phyloP scores from a whole-genome alignment of 768 basidiomycete genomes.

The Mycena amicta region DNA sequence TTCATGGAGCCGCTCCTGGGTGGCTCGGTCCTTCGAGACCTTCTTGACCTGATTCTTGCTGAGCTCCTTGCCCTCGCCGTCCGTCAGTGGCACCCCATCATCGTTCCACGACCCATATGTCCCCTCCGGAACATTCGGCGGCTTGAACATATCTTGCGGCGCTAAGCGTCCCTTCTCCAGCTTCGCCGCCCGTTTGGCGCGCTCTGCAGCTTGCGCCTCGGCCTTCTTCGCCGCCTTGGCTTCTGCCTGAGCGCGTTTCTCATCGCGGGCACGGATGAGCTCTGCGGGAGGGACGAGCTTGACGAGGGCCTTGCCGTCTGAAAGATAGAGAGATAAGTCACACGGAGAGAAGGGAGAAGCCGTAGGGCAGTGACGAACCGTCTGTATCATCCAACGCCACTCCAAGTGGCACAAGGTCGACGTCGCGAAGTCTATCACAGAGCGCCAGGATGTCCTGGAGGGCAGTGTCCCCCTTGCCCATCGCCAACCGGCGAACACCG shows the following conservation, averaged over 20 bases:
- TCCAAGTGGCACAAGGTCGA: slow-evolving; percentile 89
- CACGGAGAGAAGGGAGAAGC: background rate
- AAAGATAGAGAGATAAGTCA: slow-evolving; percentile 8
- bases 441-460: slow-evolving; percentile 82
- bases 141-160: slow-evolving; percentile 81
- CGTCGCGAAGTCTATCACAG: slow-evolving; percentile 88
- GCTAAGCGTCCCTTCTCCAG: slow-evolving; percentile 83
- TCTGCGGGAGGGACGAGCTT: slow-evolving; percentile 86
- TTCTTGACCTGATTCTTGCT: slow-evolving; percentile 83
- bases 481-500: slow-evolving; percentile 80
- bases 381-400: slow-evolving; percentile 97
- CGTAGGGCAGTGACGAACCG: slow-evolving; percentile 46
- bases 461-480: slow-evolving; percentile 64
- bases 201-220: slow-evolving; percentile 63
- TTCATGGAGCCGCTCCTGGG: slow-evolving; percentile 79
- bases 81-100: slow-evolving; percentile 81
- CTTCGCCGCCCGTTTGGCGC: slow-evolving; percentile 69
- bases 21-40: slow-evolving; percentile 67
- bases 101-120: slow-evolving; percentile 86
- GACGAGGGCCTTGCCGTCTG: slow-evolving; percentile 93
- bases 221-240: slow-evolving; percentile 83
- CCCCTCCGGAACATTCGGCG: slow-evolving; percentile 73
- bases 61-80: slow-evolving; percentile 80
- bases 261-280: slow-evolving; percentile 83
- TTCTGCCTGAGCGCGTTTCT: slow-evolving; percentile 74